These are phyloP conservation scores for Eimeria maxima DNA, from an alignment of 169 alveolate genomes.

Conservation along the genomic window DNA sequence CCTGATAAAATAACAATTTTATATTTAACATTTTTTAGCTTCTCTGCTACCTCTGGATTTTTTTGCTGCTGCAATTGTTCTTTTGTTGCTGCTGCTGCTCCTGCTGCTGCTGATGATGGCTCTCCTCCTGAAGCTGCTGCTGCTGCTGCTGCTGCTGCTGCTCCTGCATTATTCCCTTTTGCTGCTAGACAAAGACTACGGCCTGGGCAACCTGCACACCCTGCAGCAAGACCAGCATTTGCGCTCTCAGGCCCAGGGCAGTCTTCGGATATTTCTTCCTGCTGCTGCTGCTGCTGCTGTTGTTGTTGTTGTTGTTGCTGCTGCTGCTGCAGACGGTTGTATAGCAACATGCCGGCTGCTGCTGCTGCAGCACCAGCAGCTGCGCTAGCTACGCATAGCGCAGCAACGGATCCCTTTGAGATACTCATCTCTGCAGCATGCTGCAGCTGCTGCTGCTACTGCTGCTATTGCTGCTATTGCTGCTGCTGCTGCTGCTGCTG, in stretches of 20 bases:
- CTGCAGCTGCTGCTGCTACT: background rate
- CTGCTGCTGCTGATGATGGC: too few species aligned
- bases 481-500: too few species aligned
- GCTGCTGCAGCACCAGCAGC: slow-evolving; percentile 7
- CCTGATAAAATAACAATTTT: slow-evolving; percentile 97
- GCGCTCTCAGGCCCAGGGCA: slow-evolving; percentile 85
- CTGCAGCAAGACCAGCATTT: slow-evolving; percentile 93
- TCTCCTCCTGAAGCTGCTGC: too few species aligned
- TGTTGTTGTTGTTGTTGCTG: background rate
- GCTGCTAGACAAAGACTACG: slow-evolving; percentile 92
- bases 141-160: slow-evolving; percentile 81
- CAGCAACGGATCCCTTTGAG: background rate
- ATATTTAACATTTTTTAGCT: slow-evolving; percentile 92
- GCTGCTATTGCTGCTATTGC: background rate
- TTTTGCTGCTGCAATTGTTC: slow-evolving; percentile 82
- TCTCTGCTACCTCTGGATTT: slow-evolving; percentile 89
- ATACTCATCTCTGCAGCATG: background rate
- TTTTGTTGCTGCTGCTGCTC: slow-evolving; percentile 83
- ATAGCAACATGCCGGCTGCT: background rate
- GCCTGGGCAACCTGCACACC: slow-evolving; percentile 99
- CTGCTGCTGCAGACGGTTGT: background rate
- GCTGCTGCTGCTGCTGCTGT: slow-evolving; percentile 65
- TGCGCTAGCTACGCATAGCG: slow-evolving; percentile 25
- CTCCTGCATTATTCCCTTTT: slow-evolving; percentile 78
- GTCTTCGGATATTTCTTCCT: slow-evolving; percentile 24